A percentile compares a stretch with the other conserved stretches of the same genome.
Conservation (phyloP, 805 yeast species). For the Lipomyces sp. region DNA sequence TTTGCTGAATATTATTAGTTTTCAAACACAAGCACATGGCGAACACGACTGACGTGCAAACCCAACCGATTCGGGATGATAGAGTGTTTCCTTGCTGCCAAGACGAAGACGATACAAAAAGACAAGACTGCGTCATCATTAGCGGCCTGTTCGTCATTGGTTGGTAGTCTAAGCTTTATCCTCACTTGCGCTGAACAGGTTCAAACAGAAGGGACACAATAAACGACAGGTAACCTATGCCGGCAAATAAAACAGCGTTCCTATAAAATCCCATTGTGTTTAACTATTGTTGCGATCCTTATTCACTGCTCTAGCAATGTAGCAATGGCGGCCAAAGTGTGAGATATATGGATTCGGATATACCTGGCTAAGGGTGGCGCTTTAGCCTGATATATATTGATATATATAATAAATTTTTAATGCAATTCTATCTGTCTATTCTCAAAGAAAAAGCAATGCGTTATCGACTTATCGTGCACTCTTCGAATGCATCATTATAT, state of each 20-base stretch:
- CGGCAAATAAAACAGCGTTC: neutral
- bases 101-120: conserved; percentile 18
- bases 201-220: conserved; percentile 16
- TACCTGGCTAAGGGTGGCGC: neutral
- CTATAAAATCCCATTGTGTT: neutral
- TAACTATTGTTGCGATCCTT: neutral
- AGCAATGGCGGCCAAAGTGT: neutral
- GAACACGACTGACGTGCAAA: conserved; percentile 23
- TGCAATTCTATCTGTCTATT: neutral
- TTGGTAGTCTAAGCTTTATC: neutral
- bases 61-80: conserved; percentile 30
- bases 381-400: neutral
- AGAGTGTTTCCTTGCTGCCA: conserved; percentile 21
- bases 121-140: conserved; percentile 16
- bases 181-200: conserved; percentile 31
- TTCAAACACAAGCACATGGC: neutral
- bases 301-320: neutral
- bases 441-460: neutral
- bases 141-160: too few species aligned
- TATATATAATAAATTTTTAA: neutral
- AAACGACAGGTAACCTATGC: conserved; percentile 9
- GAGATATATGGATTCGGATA: neutral
- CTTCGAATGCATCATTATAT: neutral
- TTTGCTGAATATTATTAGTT: conserved; percentile 7
- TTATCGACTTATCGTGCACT: neutral